A percentile compares a stretch with the other conserved stretches of the same genome.
Conservation (phyloP, 352 stramenopile genomes). For the Pythium sukuiense region DNA sequence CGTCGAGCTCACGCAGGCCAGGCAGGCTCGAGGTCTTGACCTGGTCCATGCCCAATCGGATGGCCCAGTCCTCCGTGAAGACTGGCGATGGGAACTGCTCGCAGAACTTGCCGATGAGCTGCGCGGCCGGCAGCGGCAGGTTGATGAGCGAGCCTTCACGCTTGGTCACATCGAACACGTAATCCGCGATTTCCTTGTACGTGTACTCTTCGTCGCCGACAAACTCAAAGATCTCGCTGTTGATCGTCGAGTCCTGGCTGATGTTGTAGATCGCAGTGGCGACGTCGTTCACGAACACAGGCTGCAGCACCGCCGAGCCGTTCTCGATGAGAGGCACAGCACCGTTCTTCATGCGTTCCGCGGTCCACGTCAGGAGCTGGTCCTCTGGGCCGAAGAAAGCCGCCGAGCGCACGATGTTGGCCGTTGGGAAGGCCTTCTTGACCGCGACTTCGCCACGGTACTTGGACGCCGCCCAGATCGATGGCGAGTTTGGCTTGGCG, state of each 20-base stretch:
- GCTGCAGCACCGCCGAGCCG: constrained; percentile 92
- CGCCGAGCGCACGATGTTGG: constrained; percentile 94
- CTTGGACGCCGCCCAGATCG: constrained; percentile 81
- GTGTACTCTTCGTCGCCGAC: constrained; percentile 96
- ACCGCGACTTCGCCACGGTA: constrained; percentile 85
- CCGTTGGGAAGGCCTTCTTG: constrained; percentile 93
- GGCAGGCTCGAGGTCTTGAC: constrained; percentile 82
- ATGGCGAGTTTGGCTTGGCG: constrained; percentile 80
- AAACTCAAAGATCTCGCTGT: constrained; percentile 94
- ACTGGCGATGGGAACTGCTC: constrained; percentile 85
- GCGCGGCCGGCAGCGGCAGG: constrained; percentile 71
- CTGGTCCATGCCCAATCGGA: constrained; percentile 76
- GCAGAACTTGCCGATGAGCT: constrained; percentile 76
- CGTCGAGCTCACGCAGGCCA: constrained; percentile 74
- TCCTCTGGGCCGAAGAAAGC: constrained; percentile 96
- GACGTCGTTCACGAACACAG: constrained; percentile 88
- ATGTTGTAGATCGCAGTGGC: constrained; percentile 81
- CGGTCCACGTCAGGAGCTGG: constrained; percentile 92
- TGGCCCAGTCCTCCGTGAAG: constrained; percentile 78
- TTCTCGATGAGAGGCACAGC: constrained; percentile 93
- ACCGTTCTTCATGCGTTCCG: constrained; percentile 67
- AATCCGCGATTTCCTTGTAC: constrained; percentile 96
- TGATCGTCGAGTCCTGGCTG: constrained; percentile 78
- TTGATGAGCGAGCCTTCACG: constrained; percentile 75
- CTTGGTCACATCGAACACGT: constrained; percentile 93